Conservation (phyloP, 805 yeast genomes). For the Wickerhamomyces subpelliculosus region DNA sequence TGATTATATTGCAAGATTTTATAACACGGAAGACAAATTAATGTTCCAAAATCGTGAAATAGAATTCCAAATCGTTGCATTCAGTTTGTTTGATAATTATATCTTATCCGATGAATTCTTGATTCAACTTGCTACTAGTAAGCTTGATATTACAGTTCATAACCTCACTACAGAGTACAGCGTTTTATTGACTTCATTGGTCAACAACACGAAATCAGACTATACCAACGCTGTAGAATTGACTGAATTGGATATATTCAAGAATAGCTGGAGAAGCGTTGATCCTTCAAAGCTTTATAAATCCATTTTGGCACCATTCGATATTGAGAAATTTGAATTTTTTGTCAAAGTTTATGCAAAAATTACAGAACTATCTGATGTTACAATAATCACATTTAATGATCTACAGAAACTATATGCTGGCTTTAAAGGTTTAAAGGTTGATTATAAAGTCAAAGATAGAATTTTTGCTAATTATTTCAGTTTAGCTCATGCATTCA, state of each 20-base stretch:
- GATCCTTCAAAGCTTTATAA: conserved; percentile 12
- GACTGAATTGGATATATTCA: conserved; percentile 18
- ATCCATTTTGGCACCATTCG: conserved; percentile 10
- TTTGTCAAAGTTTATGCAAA: conserved; percentile 19
- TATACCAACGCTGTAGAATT: conserved; percentile 20
- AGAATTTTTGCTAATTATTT: conserved; percentile 21
- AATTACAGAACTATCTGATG: conserved; percentile 9
- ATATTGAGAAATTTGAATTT: conserved; percentile 22
- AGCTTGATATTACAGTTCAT: conserved; percentile 5
- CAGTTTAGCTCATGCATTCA: conserved; percentile 12
- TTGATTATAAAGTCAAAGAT: conserved; percentile 25
- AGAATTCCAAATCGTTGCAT: conserved; percentile 20
- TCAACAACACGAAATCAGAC: conserved; percentile 12
- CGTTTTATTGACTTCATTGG: conserved; percentile 20
- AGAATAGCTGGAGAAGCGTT: conserved; percentile 21
- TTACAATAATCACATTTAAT: conserved; percentile 7
- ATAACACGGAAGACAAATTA: too few relatives aligned
- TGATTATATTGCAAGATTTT: conserved; percentile 29
- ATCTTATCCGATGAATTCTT: conserved; percentile 15
- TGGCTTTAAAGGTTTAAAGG: not conserved
- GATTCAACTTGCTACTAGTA: conserved; percentile 22
- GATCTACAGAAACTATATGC: conserved; percentile 6
- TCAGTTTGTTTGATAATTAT: conserved; percentile 17
- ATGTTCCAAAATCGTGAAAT: conserved; percentile 3
- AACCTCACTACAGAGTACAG: conserved; percentile 13